Evolutionary conservation across 1,284 basidiomycete species (phyloP).

Genomic region (Paramarasmius palmivorus): DNA sequence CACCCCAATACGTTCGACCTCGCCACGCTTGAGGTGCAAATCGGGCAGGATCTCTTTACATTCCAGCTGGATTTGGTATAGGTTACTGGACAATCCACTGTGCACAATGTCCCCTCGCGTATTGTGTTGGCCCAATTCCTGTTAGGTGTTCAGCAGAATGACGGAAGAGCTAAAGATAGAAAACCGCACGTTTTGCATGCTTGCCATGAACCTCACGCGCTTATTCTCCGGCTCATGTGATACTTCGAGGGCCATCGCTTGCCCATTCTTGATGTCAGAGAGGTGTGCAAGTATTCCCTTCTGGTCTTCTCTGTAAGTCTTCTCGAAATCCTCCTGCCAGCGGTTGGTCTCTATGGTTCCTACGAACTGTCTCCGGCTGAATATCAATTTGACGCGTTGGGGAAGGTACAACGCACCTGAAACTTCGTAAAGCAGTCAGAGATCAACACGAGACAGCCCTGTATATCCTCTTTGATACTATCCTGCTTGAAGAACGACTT

Average conservation of each 20-base stretch:
- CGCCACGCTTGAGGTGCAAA: neutral
- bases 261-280: conserved; percentile 40
- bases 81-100: conserved; percentile 11
- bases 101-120: conserved; percentile 34
- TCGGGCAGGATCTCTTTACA: neutral
- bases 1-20: neutral
- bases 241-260: conserved; percentile 33
- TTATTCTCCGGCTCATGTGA: conserved; percentile 30
- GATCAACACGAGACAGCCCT: conserved; percentile 39
- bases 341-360: conserved; percentile 43
- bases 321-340: conserved; percentile 46
- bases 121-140: conserved; percentile 32
- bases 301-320: conserved; percentile 39
- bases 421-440: conserved; percentile 42
- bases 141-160: conserved; percentile 13
- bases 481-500: conserved; percentile 45
- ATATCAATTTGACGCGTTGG: conserved; percentile 12
- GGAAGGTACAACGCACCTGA: conserved; percentile 32
- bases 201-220: conserved; percentile 38
- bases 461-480: conserved; percentile 43
- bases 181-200: conserved; percentile 43
- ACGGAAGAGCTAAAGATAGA: neutral
- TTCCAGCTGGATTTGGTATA: neutral
- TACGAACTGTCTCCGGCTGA: conserved; percentile 27
- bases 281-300: conserved; percentile 40